Evolutionary conservation across 768 basidiomycete species (phyloP), one percentile per base, ranked within the genome.

Genomic region (Daedaleopsis nitida): DNA sequence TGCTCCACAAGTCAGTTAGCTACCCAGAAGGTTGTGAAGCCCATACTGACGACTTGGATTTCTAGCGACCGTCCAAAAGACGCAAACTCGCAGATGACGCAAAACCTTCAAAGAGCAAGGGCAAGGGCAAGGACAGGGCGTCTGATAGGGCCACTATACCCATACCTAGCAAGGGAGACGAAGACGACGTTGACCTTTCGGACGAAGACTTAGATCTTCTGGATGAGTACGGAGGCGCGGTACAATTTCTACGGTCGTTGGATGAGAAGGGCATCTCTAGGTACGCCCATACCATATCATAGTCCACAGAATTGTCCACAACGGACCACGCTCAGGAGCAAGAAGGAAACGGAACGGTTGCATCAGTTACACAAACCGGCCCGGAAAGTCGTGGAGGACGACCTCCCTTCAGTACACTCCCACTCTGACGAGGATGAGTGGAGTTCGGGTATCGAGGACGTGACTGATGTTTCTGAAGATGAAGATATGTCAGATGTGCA

Each of bases 231-330:
- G 83, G 88, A 21, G 78, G 77, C 23, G 81, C 85, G 2, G 80
- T 81, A 37, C 76, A 80, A 35, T 98, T 98, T 74, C 74, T 98
- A 62, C 75, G 81, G 35, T 77, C 75, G 21, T 75, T 97, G 56
- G 94, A 98, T 73, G 80, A 82, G 62, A 86, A 84, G 66, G 90
- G 85, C n/a, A 90, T 98, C 59, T 80, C 91, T 63, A 83, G 89
- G 96, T 92, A 69, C 61, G 83, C 75, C 11, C 17, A 7, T 12
- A 23, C 21, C 39, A 55, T 44, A 5, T 10, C 39, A 45, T 14
- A 11, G 21, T 14, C 3, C 19, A 16, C 47, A 24, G 27, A 32
- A 32, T 6, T 1, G 12, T 49, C 19, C 47, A n/a, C 19, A 13
- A 49, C 54, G 6, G 11, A 14, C 10, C n/a, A 17, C 42, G 0